Conservation (phyloP, 2,329 filamentous ascomycete species). For the Acarospora socialis region DNA sequence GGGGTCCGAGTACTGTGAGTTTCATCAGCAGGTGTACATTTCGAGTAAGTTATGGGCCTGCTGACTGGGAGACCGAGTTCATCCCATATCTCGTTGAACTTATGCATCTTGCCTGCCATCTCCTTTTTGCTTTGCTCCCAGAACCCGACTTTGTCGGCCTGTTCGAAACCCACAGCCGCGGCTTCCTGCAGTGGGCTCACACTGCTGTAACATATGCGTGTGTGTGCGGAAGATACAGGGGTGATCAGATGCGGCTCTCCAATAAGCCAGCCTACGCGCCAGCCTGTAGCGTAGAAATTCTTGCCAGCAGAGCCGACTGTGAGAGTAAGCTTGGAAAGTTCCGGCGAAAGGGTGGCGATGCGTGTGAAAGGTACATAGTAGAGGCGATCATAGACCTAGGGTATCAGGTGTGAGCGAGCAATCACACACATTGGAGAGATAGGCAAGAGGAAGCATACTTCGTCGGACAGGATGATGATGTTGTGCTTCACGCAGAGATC, state of each 20-base stretch:
- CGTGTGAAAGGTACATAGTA: constrained; percentile 93
- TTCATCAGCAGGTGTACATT: constrained; percentile 4
- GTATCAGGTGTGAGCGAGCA: constrained; percentile 17
- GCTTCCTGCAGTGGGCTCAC: constrained; percentile 92
- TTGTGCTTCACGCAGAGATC: constrained; percentile 84
- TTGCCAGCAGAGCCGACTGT: constrained; percentile 95
- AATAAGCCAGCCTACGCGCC: constrained; percentile 92
- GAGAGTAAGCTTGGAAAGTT: constrained; percentile 73
- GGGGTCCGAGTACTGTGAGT: constrained; percentile 59
- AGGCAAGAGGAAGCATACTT: constrained; percentile 29
- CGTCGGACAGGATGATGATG: constrained; percentile 82
- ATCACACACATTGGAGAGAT: not conserved
- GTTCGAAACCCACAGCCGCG: constrained; percentile 81
- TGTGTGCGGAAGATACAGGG: constrained; percentile 84
- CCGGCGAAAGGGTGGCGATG: constrained; percentile 77
- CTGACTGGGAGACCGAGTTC: constrained; percentile 54
- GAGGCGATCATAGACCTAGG: constrained; percentile 72
- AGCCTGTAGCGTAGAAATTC: constrained; percentile 96
- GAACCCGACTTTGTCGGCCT: constrained; percentile 72
- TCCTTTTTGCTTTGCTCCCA: constrained; percentile 72
- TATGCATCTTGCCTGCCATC: constrained; percentile 79
- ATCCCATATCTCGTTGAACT: constrained; percentile 69
- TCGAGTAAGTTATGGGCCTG: constrained; percentile 1
- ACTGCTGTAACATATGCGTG: constrained; percentile 87
- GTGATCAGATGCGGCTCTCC: constrained; percentile 79